Conservation (phyloP, 2,329 filamentous ascomycete species). For the Lecanicillium sp. region DNA sequence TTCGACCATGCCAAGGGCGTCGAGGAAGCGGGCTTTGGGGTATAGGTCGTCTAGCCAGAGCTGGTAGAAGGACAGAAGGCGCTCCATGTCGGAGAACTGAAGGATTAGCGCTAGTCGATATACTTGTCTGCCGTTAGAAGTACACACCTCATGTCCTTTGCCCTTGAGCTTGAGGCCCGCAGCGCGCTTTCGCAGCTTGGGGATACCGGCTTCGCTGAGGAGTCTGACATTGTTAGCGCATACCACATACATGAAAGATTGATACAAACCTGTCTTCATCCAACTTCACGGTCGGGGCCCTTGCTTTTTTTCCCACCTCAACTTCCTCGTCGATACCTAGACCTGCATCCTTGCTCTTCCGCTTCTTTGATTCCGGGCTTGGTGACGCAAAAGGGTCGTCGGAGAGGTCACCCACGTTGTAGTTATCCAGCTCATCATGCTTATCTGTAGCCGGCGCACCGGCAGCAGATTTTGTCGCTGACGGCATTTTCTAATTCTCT, state of each 20-base stretch:
- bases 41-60: slow-evolving; percentile 95
- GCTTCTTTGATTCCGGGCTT: slow-evolving; percentile 36
- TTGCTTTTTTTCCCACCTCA: slow-evolving; percentile 68
- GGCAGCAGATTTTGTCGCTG: slow-evolving; percentile 10
- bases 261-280: slow-evolving; percentile 64
- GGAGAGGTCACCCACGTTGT: slow-evolving; percentile 55
- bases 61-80: slow-evolving; percentile 85
- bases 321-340: slow-evolving; percentile 85
- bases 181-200: slow-evolving; percentile 67
- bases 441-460: slow-evolving; percentile 4
- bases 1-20: slow-evolving; percentile 85
- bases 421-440: slow-evolving; percentile 68
- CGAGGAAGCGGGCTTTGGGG: slow-evolving; percentile 87
- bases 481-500: slow-evolving; percentile 18
- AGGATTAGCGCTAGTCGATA: neutral
- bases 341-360: slow-evolving; percentile 43
- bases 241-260: neutral
- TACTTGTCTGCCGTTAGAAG: neutral
- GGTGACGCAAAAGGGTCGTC: slow-evolving; percentile 45
- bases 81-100: slow-evolving; percentile 76
- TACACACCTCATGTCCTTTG: slow-evolving; percentile 78
- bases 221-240: slow-evolving; percentile 44
- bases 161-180: slow-evolving; percentile 76
- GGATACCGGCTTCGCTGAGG: slow-evolving; percentile 78
- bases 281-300: slow-evolving; percentile 71